These are phyloP conservation scores for Medicago ruthenica DNA, from an alignment of 306 rosid genomes.

Conservation along the genomic window DNA sequence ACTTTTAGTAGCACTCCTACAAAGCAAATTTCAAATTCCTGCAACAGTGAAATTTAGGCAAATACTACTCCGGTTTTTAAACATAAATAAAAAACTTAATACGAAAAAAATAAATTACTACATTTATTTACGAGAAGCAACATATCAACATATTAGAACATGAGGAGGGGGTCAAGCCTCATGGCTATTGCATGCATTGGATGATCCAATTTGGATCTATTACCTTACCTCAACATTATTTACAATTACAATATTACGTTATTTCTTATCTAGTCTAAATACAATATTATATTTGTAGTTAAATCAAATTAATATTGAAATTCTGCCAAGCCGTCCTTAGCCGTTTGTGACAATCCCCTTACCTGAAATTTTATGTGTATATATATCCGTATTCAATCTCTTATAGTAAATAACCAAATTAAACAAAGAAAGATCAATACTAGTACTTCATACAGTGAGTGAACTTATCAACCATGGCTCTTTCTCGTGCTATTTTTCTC, in stretches of 20 bases:
- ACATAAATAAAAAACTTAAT: too few species aligned
- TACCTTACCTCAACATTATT: not conserved
- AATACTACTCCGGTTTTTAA: too few species aligned
- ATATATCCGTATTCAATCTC: not conserved
- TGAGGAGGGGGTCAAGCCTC: not conserved
- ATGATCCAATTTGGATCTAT: not conserved
- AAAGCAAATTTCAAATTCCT: too few species aligned
- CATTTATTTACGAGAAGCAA: too few species aligned
- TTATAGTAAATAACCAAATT: not conserved
- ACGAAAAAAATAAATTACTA: too few species aligned
- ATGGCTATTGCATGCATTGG: not conserved
- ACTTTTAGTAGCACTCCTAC: too few species aligned
- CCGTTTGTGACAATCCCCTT: not conserved
- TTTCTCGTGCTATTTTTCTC: conserved; percentile 30
- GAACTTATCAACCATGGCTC: conserved; percentile 7
- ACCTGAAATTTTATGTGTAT: not conserved
- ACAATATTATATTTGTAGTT: not conserved
- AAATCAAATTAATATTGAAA: not conserved
- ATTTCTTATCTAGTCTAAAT: not conserved
- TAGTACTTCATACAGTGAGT: not conserved
- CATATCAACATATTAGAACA: not conserved
- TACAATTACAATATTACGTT: not conserved
- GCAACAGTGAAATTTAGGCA: too few species aligned
- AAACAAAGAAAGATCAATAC: not conserved
- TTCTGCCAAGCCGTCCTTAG: conserved; percentile 28